Conservation (phyloP, 2,329 filamentous ascomycete species). For the Magnaporthiopsis rhizophila region DNA sequence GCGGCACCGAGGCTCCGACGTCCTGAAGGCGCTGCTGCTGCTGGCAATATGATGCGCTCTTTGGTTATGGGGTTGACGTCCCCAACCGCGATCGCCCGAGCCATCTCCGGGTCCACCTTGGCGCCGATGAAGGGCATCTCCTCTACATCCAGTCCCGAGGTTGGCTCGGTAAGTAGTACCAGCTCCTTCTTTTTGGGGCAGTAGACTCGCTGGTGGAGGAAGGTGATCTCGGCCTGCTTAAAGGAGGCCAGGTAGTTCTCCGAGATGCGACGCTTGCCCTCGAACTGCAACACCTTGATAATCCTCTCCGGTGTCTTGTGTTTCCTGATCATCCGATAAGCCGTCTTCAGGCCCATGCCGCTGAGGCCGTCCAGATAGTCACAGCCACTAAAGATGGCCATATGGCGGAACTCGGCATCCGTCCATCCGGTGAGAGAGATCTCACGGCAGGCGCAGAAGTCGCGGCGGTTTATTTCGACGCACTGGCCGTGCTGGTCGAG, state of each 20-base stretch:
- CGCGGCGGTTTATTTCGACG: slow-evolving; percentile 79
- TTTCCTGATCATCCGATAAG: slow-evolving; percentile 82
- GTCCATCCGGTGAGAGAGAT: slow-evolving; percentile 88
- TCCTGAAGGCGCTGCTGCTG: slow-evolving; percentile 27
- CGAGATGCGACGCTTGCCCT: slow-evolving; percentile 76
- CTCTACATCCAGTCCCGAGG: slow-evolving; percentile 53
- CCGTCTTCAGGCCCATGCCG: slow-evolving; percentile 86
- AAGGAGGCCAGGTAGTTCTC: slow-evolving; percentile 75
- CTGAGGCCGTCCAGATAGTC: slow-evolving; percentile 87
- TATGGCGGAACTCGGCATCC: slow-evolving; percentile 81
- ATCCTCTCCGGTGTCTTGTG: slow-evolving; percentile 81
- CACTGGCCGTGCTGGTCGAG: slow-evolving; percentile 90
- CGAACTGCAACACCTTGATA: slow-evolving; percentile 76
- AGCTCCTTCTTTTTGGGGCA: slow-evolving; percentile 65
- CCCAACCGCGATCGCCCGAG: slow-evolving; percentile 67
- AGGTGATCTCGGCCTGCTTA: slow-evolving; percentile 81
- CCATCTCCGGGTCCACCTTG: slow-evolving; percentile 59
- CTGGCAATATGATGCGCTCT: slow-evolving; percentile 40
- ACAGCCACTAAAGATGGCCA: slow-evolving; percentile 95
- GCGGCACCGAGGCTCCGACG: neutral
- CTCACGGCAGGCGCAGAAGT: slow-evolving; percentile 84
- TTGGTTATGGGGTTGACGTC: slow-evolving; percentile 90
- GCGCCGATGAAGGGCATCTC: slow-evolving; percentile 77
- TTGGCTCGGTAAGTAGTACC: slow-evolving; percentile 65
- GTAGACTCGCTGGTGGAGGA: slow-evolving; percentile 90